Percentiles rank a stretch among this genome's conserved stretches.
phyloP scores from a whole-genome alignment of 192 early-diverging fungal genomes.

The Funneliformis mosseae region DNA sequence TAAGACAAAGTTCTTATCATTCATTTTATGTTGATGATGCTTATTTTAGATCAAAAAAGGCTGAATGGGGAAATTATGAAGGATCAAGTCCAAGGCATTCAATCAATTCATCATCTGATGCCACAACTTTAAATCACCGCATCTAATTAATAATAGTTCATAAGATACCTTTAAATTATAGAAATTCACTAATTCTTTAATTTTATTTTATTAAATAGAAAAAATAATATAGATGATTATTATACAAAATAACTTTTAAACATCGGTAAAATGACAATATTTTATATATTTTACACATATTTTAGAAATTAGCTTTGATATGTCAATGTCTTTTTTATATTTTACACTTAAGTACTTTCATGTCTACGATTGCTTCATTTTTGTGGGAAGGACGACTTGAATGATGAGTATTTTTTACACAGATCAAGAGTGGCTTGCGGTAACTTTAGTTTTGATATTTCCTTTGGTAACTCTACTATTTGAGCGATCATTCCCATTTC shows the following conservation, averaged over 20 bases:
- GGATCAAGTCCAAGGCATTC: not conserved
- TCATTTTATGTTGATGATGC: not conserved
- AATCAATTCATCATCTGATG: not conserved
- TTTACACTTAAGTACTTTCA: no score
- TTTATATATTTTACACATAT: no score
- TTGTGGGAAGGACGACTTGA: not conserved
- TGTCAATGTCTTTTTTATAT: no score
- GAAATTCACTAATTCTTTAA: no score
- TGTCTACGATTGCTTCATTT: not conserved
- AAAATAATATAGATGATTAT: no score
- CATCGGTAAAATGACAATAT: no score
- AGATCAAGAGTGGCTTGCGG: not conserved
- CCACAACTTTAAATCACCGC: not conserved
- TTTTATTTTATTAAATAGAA: no score
- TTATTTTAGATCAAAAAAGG: not conserved
- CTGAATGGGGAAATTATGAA: not conserved
- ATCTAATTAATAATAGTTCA: not conserved
- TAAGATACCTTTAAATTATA: no score
- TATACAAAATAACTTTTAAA: no score
- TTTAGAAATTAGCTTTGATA: no score
- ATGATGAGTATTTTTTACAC: not conserved
- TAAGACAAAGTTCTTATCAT: not conserved
- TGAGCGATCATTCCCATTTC: not conserved
- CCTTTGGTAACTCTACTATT: not conserved
- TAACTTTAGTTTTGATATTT: not conserved